Evolutionary conservation across 2,329 filamentous ascomycete genomes (phyloP).

Genomic region (Zarea fungicola): DNA sequence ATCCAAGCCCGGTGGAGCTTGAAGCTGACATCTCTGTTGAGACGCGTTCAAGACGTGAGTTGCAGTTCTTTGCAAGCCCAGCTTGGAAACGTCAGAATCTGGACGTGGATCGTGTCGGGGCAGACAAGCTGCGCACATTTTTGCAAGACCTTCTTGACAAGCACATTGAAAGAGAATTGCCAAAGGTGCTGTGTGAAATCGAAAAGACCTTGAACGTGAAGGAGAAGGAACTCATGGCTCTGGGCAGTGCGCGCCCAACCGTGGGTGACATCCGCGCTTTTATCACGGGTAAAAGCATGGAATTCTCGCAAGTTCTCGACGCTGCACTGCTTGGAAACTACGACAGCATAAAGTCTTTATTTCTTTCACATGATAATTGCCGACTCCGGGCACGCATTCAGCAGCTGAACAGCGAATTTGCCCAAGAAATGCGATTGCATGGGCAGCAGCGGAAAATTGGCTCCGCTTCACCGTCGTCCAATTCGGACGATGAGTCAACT

Average conservation of each 20-base stretch:
- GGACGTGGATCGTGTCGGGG: slow-evolving; percentile 18
- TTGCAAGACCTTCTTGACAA: slow-evolving; percentile 22
- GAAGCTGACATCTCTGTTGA: slow-evolving; percentile 30
- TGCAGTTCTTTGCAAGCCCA: slow-evolving; percentile 35
- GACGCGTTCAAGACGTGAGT: slow-evolving; percentile 30
- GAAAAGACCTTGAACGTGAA: slow-evolving; percentile 12
- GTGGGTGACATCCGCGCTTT: slow-evolving; percentile 18
- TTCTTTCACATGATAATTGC: slow-evolving; percentile 16
- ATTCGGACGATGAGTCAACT: background rate
- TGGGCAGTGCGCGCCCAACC: slow-evolving; percentile 17
- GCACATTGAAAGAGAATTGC: slow-evolving; percentile 26
- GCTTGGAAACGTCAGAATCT: slow-evolving; percentile 26
- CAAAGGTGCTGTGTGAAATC: slow-evolving; percentile 22
- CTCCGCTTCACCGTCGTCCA: background rate
- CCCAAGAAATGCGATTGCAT: slow-evolving; percentile 12
- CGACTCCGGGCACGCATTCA: slow-evolving; percentile 25
- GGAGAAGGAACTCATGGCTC: slow-evolving; percentile 8
- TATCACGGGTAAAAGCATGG: slow-evolving; percentile 19
- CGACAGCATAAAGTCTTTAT: slow-evolving; percentile 15
- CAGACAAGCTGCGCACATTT: slow-evolving; percentile 17
- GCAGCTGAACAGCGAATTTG: slow-evolving; percentile 20
- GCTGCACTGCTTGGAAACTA: slow-evolving; percentile 22
- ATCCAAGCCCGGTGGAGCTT: slow-evolving; percentile 28
- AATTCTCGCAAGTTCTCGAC: slow-evolving; percentile 21
- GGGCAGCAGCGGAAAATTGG: slow-evolving; percentile 9